A percentile compares a stretch with the other conserved stretches of the same genome.
Evolutionary conservation across 2,329 filamentous ascomycete genomes (phyloP).

Genomic region (Xylariaceae sp.): DNA sequence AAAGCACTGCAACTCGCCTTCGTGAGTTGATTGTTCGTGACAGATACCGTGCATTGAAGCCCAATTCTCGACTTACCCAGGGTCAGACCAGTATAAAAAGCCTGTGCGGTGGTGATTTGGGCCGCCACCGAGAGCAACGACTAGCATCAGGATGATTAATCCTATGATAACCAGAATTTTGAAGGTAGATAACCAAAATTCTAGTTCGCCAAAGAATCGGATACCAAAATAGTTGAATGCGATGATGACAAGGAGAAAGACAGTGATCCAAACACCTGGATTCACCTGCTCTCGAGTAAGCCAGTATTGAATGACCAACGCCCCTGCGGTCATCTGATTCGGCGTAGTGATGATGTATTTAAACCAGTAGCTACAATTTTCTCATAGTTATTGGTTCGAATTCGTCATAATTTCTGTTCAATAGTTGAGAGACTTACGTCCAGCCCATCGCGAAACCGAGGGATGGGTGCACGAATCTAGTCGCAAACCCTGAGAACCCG

Average conservation of each 20-base stretch:
- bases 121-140: slow-evolving; percentile 63
- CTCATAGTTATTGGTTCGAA: no score
- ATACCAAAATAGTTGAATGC: slow-evolving; percentile 69
- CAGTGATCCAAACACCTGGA: slow-evolving; percentile 73
- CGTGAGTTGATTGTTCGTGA: no score
- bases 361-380: slow-evolving; percentile 57
- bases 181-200: slow-evolving; percentile 55
- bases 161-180: slow-evolving; percentile 65
- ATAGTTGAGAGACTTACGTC: no score
- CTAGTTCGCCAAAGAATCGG: slow-evolving; percentile 62
- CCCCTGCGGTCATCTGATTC: slow-evolving; percentile 78
- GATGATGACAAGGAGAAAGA: slow-evolving; percentile 61
- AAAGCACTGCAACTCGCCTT: slow-evolving; percentile 47
- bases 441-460: slow-evolving; percentile 76
- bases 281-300: slow-evolving; percentile 61
- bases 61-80: slow-evolving; percentile 45
- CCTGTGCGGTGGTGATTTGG: slow-evolving; percentile 57
- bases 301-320: slow-evolving; percentile 78
- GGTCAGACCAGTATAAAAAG: slow-evolving; percentile 63
- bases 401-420: no score
- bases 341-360: slow-evolving; percentile 85
- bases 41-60: no score
- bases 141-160: slow-evolving; percentile 61
- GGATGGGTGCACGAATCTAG: slow-evolving; percentile 74
- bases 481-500: slow-evolving; percentile 78